Evolutionary conservation across 192 early-diverging fungal species (phyloP), one percentile per base, ranked within the genome.

Genomic region (Backusella sp.): DNA sequence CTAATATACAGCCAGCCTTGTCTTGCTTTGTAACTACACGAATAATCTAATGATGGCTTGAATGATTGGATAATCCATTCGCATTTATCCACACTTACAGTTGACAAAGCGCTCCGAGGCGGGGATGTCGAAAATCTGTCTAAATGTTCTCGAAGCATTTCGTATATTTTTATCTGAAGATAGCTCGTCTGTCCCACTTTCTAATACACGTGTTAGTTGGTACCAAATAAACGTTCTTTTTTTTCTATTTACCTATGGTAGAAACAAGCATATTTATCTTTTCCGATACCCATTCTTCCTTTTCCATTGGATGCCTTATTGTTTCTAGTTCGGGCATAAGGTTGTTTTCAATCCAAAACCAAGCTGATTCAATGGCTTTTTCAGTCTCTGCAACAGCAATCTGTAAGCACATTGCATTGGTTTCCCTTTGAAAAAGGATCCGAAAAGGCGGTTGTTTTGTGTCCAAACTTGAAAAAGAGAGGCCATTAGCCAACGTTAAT

Each of bases 1-100:
- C 94, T 95, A 52, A 99, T 89, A 77, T 99, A 99, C 82, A 99
- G 84, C 98, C 98, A 99, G 0, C 98, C 98, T 83, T 99, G 98
- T 66, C 86, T 89, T 30, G 88, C 87, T 65, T 95, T 89, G 74
- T 95, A 96, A 3, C 94, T 92, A 75, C 95, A 96, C 12, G 96
- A 95, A 84, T 99, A 99, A 82, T 90, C 92, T 93, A 74, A 15
- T 6, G 12, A 52, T 46, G 3, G 21, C 41, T 17, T 68, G 23
- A 69, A 42, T 23, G 46, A 3, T 75, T 23, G 8, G 0, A 30
- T 30, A 66, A 66, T 14, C 19, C 44, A 30, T 39, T 53, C 35
- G 9, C 26, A 12, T 62, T 62, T 28, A 69, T 23, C 11, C 73
- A 73, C 14, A 70, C 87, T 73, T 81, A 92, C 96, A 98, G 68